Percentiles rank a stretch among this genome's conserved stretches.
Conservation (phyloP, 179 eudicot genomes). For the Nepenthes alata region DNA sequence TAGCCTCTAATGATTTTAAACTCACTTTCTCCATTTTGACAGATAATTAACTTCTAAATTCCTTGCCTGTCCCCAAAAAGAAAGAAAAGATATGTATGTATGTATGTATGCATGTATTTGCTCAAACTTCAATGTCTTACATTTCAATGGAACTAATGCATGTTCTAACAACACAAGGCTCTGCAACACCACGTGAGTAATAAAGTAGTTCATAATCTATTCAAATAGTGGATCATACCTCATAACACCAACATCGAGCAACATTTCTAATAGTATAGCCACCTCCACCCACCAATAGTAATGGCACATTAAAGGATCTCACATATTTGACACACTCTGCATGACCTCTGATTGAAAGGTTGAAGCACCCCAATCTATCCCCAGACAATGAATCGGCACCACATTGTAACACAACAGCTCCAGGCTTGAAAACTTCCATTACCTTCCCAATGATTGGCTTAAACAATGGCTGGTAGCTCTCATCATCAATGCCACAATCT, state of each 20-base stretch:
- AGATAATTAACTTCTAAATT: no score
- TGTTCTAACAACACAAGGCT: no score
- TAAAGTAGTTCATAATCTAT: no score
- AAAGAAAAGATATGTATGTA: no score
- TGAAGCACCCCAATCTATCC: conserved; percentile 75
- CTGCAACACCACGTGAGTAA: no score
- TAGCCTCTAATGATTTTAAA: no score
- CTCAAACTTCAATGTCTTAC: no score
- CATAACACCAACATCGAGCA: conserved; percentile 89
- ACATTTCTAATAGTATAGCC: conserved; percentile 80
- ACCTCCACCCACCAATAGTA: conserved; percentile 59
- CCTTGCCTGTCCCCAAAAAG: no score
- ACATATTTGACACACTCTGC: conserved; percentile 70
- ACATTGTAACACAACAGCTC: conserved; percentile 77
- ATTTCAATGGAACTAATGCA: no score
- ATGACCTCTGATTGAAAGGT: conserved; percentile 67
- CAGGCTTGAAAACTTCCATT: conserved; percentile 67
- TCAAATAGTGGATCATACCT: conserved; percentile 27
- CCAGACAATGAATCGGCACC: conserved; percentile 85
- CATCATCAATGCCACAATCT: conserved; percentile 87
- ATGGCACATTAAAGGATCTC: conserved; percentile 73
- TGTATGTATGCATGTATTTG: no score
- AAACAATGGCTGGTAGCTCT: conserved; percentile 67
- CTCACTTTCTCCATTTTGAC: no score
- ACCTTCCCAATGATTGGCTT: conserved; percentile 74